Base-by-base conservation (phyloP, 78 protist species). In the Tieghemostelium lacteum region DNA sequence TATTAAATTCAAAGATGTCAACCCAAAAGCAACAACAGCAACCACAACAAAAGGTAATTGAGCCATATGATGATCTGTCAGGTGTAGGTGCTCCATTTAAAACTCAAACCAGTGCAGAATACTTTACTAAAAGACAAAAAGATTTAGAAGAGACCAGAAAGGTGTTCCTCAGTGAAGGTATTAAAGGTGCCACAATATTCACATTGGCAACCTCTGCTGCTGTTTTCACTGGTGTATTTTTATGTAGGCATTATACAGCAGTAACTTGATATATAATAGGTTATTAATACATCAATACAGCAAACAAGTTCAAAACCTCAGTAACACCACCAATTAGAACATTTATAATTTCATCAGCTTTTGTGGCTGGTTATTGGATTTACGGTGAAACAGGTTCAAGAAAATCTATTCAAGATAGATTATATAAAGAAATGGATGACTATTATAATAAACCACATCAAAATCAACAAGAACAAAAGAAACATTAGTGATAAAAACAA, bases 351-450 rank as follows among this genome's bases (percentile, higher is more conserved):
- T 66, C 76, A 29, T 80, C 88, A 19, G 88, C 66, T n/a, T 80
- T 80, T 37, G 40, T 80, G 50, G 88, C 88, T 4, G 88, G 88
- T 67, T 80, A 54, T 33, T 80, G 88, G 88, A 67, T 80, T 55
- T 80, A 31, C 3, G 88, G 88, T 64, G 88, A 80, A 37, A 66
- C 65, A 6, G 70, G 50, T 20, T 66, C 88, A 39, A 36, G 34
- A 37, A 37, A 57, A 37, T 16, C 55, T 22, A 80, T 80, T 24
- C 34, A 80, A 22, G 33, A 57, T n/a, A 65, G 88, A 60, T 26
- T 80, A 28, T 50, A 50, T 17, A 70, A 64, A 22, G 67, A 80
- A 57, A 80, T 80, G 88, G 88, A 80, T 26, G n/a, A 42, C 33
- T 77, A 34, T 52, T 80, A 80, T 29, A 80, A 80, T 6, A 72